Conservation (phyloP, 2,329 filamentous ascomycete species). For the Cadophora gregata region DNA sequence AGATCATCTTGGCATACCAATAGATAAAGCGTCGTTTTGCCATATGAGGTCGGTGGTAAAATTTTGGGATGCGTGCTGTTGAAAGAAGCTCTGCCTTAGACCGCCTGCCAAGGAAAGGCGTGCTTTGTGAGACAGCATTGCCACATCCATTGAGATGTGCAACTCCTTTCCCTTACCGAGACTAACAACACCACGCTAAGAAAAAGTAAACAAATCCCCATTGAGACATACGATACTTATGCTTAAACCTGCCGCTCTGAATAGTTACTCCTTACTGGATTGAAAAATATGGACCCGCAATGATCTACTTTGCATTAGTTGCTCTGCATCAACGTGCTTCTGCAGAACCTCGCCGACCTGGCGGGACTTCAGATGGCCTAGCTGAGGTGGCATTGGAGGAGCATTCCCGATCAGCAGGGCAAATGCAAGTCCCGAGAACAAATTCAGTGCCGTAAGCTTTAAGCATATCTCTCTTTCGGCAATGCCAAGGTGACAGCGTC, state of each 20-base stretch:
- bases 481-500: neutral
- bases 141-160: constrained; percentile 5
- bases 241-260: neutral
- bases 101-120: constrained; percentile 18
- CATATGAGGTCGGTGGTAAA: neutral
- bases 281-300: neutral
- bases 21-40: neutral
- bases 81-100: constrained; percentile 17
- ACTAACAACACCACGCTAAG: neutral
- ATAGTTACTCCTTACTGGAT: neutral
- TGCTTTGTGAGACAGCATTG: constrained; percentile 2
- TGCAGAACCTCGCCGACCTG: neutral
- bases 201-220: neutral
- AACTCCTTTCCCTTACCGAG: neutral
- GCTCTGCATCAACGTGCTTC: neutral
- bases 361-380: neutral
- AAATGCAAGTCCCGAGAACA: neutral
- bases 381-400: neutral
- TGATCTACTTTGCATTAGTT: neutral
- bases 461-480: neutral
- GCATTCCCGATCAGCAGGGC: neutral
- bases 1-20: constrained; percentile 12
- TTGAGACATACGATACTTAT: neutral
- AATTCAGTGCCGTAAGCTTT: neutral
- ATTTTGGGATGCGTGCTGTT: neutral